Base-by-base conservation (phyloP, 371 early-diverging fungal genomes). In the Apophysomyces variabilis region DNA sequence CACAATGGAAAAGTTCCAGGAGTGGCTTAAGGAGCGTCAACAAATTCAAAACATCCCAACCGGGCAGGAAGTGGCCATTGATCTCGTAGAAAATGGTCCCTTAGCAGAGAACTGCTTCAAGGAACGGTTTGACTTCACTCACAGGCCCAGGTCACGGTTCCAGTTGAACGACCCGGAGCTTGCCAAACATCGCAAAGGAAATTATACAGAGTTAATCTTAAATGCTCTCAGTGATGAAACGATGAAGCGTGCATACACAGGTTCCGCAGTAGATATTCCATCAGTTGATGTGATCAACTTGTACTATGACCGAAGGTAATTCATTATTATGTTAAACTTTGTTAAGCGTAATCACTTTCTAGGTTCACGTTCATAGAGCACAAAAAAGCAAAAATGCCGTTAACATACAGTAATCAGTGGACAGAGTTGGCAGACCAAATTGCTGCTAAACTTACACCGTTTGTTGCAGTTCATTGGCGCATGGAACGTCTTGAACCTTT, bases 401-500 rank as follows among this genome's bases (percentile, higher is more conserved):
- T 83, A 35, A 60, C 72, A 14, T 83, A 80, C 43, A 74, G 66
- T 45, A 58, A 61, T 35, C 58, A 64, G 18, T 77, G 79, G 78
- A 64, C 60, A 1, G 54, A 66, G 2, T 60, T 75, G 5, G 81
- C 83, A 0, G 70, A 80, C 56, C 61, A 65, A 21, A 77, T 80
- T 62, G 71, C 79, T 7, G 39, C 60, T 6, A 68, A 77, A 18
- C 58, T 83, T 21, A 58, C 63, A 13, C 84, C 81, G 16, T 83
- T 69, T 71, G 73, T 83, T 8, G 84, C 84, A 4, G 74, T 83
- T 50, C 84, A 83, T 60, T 83, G 84, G 81, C 72, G 81, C 41
- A 83, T 83, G 84, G 84, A 83, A 50, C 75, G 77, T 26, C 70
- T 83, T 13, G 77, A 79, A 54, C 77, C 77, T 18, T 65, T 77